Evolutionary conservation across 306 rosid species (phyloP).

Genomic region (Prunus mongolica): DNA sequence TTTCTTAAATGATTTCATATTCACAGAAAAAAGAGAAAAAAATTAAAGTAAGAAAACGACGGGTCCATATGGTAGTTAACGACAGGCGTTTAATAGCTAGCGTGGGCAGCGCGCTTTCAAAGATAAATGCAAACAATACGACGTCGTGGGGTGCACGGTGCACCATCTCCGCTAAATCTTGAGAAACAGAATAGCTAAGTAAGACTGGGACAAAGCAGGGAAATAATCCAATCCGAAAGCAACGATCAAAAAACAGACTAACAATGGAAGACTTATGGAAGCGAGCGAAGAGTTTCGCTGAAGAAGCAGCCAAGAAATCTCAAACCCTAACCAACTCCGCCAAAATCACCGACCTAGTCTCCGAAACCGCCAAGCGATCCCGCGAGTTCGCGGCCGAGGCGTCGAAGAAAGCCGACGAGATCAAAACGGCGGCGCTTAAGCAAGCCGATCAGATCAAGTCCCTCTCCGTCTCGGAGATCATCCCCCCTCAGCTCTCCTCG

Average conservation of each 20-base stretch:
- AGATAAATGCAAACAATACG: not conserved
- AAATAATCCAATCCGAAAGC: not conserved
- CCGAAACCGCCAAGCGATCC: constrained; percentile 92
- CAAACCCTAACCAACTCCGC: constrained; percentile 54
- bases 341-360: constrained; percentile 76
- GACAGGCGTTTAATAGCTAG: not conserved
- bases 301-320: constrained; percentile 89
- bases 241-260: not conserved
- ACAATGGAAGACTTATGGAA: constrained; percentile 90
- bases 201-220: not conserved
- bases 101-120: not conserved
- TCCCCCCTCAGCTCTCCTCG: constrained; percentile 65
- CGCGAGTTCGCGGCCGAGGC: constrained; percentile 93
- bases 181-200: not conserved
- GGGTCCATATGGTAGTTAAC: not conserved
- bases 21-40: too few relatives aligned
- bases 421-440: constrained; percentile 73
- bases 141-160: not conserved
- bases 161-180: not conserved
- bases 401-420: constrained; percentile 80
- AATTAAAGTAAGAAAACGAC: not conserved
- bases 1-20: too few relatives aligned
- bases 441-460: constrained; percentile 92
- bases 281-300: constrained; percentile 82
- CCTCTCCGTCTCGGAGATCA: constrained; percentile 56